Base-by-base conservation (phyloP, 75 land plant genomes). In the Chamaecyparis obtusa region DNA sequence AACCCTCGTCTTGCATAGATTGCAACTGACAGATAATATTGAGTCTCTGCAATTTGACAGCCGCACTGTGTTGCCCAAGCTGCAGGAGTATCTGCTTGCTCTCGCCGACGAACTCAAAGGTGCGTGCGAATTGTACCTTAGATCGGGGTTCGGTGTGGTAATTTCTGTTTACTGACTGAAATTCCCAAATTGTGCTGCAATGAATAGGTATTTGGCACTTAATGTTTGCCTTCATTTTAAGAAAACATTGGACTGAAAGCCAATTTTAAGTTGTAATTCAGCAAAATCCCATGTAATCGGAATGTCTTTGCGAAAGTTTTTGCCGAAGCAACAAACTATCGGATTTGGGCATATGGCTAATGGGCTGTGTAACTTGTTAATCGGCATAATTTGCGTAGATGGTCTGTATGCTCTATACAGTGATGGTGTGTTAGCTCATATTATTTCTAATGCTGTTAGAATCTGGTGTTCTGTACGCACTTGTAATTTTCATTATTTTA, bases 91-190 rank as follows among this genome's bases (percentile, higher is more conserved):
- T 82, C 21, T 92, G 84, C 16, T 60, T 33, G 89, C 93, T 64
- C 84, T 90, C 46, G 91, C 93, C 43, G 93, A 92, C 55, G 86
- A 86, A 67, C 87, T 92, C 1, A 43, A 81, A 87, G 93, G 93
- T 92, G 71, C 57, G n/a, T 41, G 11, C 11, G 9, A 80, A 80
- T 80, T 80, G 43, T 8, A 44, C 46, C 48, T 10, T 9, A 24
- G 27, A 41, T 80, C 46, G n/a, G 83, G 43, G 9, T 80, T 41
- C 17, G 49, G 49, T 43, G 10, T 80, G 83, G 9, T 17, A 27
- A 41, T 80, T 41, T 9, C 46, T 41, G 83, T 44, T 80, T 7
- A 44, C 21, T 21, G 27, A 41, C 13, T 7, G 46, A 43, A 41
- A 21, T 43, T 44, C 30, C 37, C 37, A 21, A 79, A 43, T 37